Base-by-base conservation (phyloP, 176 grass and related monocot genomes). In the Oropetium thomaeum region DNA sequence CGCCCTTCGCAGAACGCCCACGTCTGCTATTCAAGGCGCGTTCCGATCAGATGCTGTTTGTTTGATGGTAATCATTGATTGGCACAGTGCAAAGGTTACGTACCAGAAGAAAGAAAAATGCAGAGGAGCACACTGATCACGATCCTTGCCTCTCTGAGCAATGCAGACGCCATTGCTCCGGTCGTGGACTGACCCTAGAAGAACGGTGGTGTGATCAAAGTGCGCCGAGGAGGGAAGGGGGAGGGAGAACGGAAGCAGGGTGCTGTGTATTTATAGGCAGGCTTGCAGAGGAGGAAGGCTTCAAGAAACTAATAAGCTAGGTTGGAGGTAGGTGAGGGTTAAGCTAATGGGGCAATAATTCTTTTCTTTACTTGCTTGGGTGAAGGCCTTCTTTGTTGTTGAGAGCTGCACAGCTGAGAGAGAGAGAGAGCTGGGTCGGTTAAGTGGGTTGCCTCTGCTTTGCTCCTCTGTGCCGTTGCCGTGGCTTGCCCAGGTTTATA, bases 281-380 rank as follows among this genome's bases (percentile, higher is more conserved):
- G 22, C 5, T n/a, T n/a, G 71, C 17, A 52, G 30, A 7, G 9
- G 73, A 23, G 51, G 40, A 37, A 61, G 77, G 14, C 7, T 25
- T 51, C 13, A 16, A 10, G 55, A 29, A 81, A 32, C 54, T 49
- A 48, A 31, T 32, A n/a, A 12, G 59, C 43, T 59, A 59, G 11
- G 26, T 30, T 25, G 62, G 7, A 73, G 52, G 45, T 62, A 68
- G 86, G 74, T 69, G 71, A 79, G 79, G 66, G 82, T 59, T 84
- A 70, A 78, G 40, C 81, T 75, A 70, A 75, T 63, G 40, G 54
- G 54, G 29, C 31, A 75, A 88, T 80, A 93, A 93, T 99, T 92
- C 96, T 75, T 99, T 99, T 49, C 96, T 99, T 99, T 99, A 83
- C 92, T 92, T 96, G 89, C 92, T 92, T 92, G 89, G 39, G 71